phyloP scores from a whole-genome alignment of 208 protist genomes.

The Phytomonas francai region DNA sequence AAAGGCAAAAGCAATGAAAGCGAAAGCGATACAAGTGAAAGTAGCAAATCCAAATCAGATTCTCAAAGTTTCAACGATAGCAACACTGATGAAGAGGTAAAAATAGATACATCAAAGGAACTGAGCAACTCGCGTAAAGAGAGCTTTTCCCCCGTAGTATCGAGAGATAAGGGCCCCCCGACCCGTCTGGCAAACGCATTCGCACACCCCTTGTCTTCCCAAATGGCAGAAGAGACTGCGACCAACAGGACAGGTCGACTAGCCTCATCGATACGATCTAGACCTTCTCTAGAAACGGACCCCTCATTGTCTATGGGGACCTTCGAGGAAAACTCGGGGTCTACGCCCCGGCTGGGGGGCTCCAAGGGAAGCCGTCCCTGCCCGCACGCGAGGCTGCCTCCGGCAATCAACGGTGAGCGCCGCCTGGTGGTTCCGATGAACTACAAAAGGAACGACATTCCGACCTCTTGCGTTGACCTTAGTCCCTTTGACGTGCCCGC shows the following conservation, averaged over 20 bases:
- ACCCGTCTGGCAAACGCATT: not conserved
- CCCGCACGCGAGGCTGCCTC: constrained; percentile 11
- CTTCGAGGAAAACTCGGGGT: too few species aligned
- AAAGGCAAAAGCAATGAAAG: constrained; percentile 4
- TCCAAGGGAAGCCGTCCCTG: too few species aligned
- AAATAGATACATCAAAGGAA: not conserved
- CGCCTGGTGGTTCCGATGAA: constrained; percentile 29
- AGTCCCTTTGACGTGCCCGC: constrained; percentile 13
- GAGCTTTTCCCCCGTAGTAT: too few species aligned
- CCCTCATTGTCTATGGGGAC: too few species aligned
- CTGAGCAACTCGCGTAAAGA: constrained; percentile 6
- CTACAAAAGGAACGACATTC: constrained; percentile 26
- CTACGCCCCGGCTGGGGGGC: too few species aligned
- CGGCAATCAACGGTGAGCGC: constrained; percentile 20
- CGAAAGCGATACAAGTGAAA: constrained; percentile 7
- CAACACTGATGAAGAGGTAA: not conserved
- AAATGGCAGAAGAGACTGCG: too few species aligned
- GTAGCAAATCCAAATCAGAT: constrained; percentile 3
- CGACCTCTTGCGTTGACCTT: constrained; percentile 15
- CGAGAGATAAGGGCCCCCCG: too few species aligned
- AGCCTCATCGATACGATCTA: too few species aligned
- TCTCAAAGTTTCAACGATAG: not conserved
- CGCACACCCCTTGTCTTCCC: not conserved
- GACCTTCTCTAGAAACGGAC: too few species aligned
- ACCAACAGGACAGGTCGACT: too few species aligned